These are phyloP conservation scores for Globisporangium sylvaticum DNA, from an alignment of 352 stramenopile species.

Conservation along the genomic window DNA sequence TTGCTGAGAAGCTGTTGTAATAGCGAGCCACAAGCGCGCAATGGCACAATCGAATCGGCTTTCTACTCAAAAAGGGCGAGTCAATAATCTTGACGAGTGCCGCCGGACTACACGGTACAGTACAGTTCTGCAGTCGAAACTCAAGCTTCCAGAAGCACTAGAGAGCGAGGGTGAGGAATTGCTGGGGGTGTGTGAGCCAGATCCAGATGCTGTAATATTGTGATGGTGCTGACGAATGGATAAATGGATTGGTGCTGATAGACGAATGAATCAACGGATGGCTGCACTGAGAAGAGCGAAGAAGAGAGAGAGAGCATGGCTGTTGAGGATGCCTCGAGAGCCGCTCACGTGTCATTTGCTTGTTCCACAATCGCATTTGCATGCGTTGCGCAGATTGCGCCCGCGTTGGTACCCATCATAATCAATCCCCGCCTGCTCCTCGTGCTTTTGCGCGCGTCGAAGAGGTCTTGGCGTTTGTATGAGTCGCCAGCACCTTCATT, in stretches of 20 bases:
- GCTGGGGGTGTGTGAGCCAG: neutral
- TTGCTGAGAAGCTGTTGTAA: conserved; percentile 21
- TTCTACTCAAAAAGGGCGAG: neutral
- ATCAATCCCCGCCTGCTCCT: neutral
- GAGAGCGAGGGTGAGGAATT: neutral
- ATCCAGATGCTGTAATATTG: neutral
- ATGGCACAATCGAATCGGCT: neutral
- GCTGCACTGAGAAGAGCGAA: neutral
- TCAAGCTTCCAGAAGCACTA: neutral
- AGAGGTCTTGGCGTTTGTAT: neutral
- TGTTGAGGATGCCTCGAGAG: neutral
- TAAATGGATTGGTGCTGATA: neutral
- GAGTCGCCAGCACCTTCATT: neutral
- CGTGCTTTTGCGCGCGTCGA: neutral
- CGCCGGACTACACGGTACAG: neutral
- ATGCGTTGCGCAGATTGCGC: neutral
- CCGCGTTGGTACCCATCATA: neutral
- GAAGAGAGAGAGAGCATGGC: neutral
- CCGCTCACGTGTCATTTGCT: neutral
- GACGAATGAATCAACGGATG: neutral
- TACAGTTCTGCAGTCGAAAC: neutral
- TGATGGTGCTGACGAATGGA: neutral
- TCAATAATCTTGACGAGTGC: neutral
- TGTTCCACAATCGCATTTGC: neutral
- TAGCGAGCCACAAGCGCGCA: neutral